phyloP scores from a whole-genome alignment of 2,329 filamentous ascomycete genomes.

The Plenodomus lindquistii region DNA sequence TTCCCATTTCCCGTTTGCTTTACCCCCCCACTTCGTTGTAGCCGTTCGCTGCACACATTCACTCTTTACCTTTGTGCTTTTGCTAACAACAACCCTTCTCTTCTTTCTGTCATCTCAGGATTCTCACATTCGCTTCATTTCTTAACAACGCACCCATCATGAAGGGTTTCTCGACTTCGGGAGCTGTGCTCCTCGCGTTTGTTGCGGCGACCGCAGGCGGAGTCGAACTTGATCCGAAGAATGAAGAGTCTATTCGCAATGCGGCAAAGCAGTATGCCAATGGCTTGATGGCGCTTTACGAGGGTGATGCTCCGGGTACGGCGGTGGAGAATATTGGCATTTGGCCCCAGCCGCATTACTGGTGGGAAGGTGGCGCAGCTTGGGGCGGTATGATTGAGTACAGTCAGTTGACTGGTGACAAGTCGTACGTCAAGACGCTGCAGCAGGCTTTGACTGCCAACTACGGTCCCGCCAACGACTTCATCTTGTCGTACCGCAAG shows the following conservation, averaged over 20 bases:
- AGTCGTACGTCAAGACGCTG: conserved; percentile 47
- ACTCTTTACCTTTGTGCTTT: conserved; percentile 28
- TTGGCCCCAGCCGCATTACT: conserved; percentile 51
- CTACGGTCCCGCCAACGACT: conserved; percentile 48
- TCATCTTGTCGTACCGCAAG: conserved; percentile 49
- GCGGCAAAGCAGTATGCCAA: conserved; percentile 36
- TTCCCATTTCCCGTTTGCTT: conserved; percentile 22
- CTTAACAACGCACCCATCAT: conserved; percentile 28
- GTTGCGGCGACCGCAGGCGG: conserved; percentile 30
- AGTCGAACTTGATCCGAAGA: conserved; percentile 37
- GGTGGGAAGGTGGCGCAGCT: conserved; percentile 51
- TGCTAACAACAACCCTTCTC: conserved; percentile 7
- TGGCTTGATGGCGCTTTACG: conserved; percentile 43
- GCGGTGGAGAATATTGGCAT: conserved; percentile 42
- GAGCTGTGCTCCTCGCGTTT: conserved; percentile 43
- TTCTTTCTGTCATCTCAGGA: conserved; percentile 5
- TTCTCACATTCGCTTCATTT: conserved; percentile 16
- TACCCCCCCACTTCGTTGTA: too few species aligned
- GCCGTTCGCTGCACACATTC: conserved; percentile 27
- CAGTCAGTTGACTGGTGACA: conserved; percentile 52
- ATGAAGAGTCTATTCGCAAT: conserved; percentile 36
- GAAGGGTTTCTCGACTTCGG: conserved; percentile 34
- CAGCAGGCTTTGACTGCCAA: conserved; percentile 50
- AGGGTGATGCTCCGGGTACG: conserved; percentile 30
- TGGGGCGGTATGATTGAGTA: conserved; percentile 50